phyloP scores from a whole-genome alignment of 2,329 filamentous ascomycete species.

The Calonectria hawksworthii region DNA sequence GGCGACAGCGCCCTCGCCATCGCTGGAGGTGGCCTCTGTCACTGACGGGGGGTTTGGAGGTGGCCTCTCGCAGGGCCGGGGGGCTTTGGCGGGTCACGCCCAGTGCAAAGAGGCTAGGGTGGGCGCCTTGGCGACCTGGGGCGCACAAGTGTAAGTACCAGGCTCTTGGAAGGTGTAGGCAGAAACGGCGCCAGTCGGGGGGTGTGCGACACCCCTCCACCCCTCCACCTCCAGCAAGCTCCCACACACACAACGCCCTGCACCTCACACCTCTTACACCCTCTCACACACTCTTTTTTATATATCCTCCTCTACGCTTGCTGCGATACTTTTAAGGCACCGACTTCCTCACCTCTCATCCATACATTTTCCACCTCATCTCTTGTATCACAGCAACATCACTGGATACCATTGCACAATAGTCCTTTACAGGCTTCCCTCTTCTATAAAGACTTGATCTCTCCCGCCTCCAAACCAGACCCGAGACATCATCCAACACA shows the following conservation, averaged over 20 bases:
- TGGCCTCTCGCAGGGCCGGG: constrained; percentile 11
- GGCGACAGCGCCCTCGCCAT: neutral
- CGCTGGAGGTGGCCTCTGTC: neutral
- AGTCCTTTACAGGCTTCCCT: constrained; percentile 13
- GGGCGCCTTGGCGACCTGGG: constrained; percentile 21
- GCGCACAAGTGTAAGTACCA: constrained; percentile 1
- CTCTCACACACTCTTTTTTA: constrained; percentile 28
- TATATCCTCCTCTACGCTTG: constrained; percentile 40
- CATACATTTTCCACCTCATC: constrained; percentile 36
- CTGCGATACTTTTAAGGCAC: constrained; percentile 38
- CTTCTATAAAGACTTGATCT: constrained; percentile 37
- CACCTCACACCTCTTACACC: constrained; percentile 14
- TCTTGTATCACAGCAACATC: constrained; percentile 23
- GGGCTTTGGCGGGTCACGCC: constrained; percentile 4
- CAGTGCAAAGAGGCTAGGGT: neutral
- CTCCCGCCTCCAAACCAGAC: constrained; percentile 35
- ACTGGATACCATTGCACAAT: constrained; percentile 4
- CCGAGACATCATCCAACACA: constrained; percentile 23
- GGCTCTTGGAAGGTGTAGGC: constrained; percentile 39
- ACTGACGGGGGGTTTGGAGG: neutral
- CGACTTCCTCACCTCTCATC: constrained; percentile 27
- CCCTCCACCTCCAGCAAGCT: constrained; percentile 16
- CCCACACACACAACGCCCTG: constrained; percentile 10
- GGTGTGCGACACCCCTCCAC: constrained; percentile 3
- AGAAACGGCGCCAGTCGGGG: constrained; percentile 38